Evolutionary conservation across 1,139 yeast genomes (phyloP).

Genomic region (Saccharomyces hybrid): DNA sequence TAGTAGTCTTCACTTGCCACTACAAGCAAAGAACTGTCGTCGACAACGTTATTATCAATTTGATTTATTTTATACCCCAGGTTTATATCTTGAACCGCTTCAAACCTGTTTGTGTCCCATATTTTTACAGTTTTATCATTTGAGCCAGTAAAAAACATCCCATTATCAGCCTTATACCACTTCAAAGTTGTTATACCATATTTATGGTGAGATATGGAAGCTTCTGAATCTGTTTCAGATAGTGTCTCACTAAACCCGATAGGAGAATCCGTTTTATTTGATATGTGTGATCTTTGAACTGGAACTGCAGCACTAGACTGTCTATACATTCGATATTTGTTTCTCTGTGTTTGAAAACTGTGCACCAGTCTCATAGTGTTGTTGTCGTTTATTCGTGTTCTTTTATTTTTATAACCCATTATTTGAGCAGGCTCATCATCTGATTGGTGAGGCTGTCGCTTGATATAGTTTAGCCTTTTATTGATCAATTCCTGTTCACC

Average conservation of each 20-base stretch:
- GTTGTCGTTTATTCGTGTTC: not conserved
- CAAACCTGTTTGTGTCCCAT: conserved; percentile 69
- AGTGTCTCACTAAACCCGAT: not conserved
- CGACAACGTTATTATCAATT: conserved; percentile 46
- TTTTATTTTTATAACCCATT: not conserved
- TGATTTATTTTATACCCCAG: conserved; percentile 45
- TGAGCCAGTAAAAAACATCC: conserved; percentile 76
- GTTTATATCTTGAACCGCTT: conserved; percentile 56
- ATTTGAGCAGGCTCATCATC: not conserved
- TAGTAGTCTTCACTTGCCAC: conserved; percentile 65
- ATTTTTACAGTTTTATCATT: conserved; percentile 70
- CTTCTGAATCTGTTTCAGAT: not conserved
- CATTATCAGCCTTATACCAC: conserved; percentile 91
- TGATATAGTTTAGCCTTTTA: conserved; percentile 3
- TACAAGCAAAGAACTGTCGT: conserved; percentile 50
- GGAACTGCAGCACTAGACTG: conserved; percentile 32
- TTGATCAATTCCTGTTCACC: conserved; percentile 5
- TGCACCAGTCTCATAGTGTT: conserved; percentile 18
- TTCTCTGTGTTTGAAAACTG: conserved; percentile 18
- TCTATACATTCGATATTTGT: conserved; percentile 34
- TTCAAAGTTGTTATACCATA: conserved; percentile 66
- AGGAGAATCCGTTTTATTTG: not conserved
- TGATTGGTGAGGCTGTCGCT: conserved; percentile 2
- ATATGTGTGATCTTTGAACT: not conserved
- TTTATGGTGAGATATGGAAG: conserved; percentile 37